Conservation (phyloP, 2,329 filamentous ascomycete genomes). For the Geoglossum cookeanum region DNA sequence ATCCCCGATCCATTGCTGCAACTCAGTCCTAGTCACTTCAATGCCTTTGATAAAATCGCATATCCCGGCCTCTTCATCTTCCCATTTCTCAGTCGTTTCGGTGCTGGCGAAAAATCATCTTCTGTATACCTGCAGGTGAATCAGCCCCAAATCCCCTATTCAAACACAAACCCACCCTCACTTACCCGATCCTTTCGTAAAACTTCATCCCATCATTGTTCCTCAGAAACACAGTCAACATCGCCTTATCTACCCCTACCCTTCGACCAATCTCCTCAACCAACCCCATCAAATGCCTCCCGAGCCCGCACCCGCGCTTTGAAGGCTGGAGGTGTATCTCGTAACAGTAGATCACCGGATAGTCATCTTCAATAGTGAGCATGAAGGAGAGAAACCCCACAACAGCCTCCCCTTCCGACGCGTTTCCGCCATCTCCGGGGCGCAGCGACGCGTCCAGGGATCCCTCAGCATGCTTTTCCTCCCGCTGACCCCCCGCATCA, state of each 20-base stretch:
- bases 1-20: too few species aligned
- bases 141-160: not conserved
- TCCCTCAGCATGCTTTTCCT: not conserved
- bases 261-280: slow-evolving; percentile 33
- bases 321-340: slow-evolving; percentile 48
- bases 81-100: slow-evolving; percentile 33
- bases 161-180: slow-evolving; percentile 15
- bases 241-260: slow-evolving; percentile 42
- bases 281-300: slow-evolving; percentile 36
- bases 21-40: slow-evolving; percentile 12
- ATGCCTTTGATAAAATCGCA: slow-evolving; percentile 36
- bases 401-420: slow-evolving; percentile 15
- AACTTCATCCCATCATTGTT: slow-evolving; percentile 40
- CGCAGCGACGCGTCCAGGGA: not conserved
- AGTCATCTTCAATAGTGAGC: slow-evolving; percentile 47
- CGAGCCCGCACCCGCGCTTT: slow-evolving; percentile 43
- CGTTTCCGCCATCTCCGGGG: not conserved
- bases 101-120: slow-evolving; percentile 36
- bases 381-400: slow-evolving; percentile 46
- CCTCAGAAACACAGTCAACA: slow-evolving; percentile 52
- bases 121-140: not conserved
- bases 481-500: not conserved
- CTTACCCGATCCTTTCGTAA: slow-evolving; percentile 40
- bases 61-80: slow-evolving; percentile 37
- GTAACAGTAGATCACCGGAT: slow-evolving; percentile 57